Conservation (phyloP, 768 basidiomycete genomes). For the Rhizopogon roseolus region DNA sequence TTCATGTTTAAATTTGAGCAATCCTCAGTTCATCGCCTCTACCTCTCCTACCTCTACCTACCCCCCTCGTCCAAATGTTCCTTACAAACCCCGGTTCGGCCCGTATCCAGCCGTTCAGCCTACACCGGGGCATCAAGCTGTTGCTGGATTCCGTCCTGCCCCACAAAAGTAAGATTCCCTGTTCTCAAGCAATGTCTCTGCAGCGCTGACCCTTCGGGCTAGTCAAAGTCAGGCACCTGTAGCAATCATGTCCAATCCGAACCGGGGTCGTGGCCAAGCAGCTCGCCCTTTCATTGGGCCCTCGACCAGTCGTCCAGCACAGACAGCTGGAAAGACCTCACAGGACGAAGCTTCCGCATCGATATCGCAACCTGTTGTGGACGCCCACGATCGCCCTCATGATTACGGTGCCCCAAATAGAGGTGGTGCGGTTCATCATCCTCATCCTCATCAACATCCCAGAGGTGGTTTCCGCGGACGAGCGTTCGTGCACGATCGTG, state of each 20-base stretch:
- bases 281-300: conserved; percentile 3
- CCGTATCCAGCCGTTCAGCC: conserved; percentile 60
- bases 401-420: conserved; percentile 6
- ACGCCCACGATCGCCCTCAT: background rate
- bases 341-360: background rate
- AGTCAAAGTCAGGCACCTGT: conserved; percentile 32
- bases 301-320: conserved; percentile 6
- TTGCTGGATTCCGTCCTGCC: conserved; percentile 64
- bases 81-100: conserved; percentile 67
- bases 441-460: conserved; percentile 1
- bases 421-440: conserved; percentile 1
- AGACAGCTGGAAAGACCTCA: background rate
- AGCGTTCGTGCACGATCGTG: conserved; percentile 25
- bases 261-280: conserved; percentile 33
- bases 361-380: background rate
- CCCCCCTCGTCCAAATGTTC: conserved; percentile 38
- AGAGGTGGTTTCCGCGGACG: conserved; percentile 29
- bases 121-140: conserved; percentile 46
- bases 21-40: conserved; percentile 79
- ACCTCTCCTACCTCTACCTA: conserved; percentile 57
- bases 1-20: conserved; percentile 83
- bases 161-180: conserved; percentile 25
- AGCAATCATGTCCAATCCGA: conserved; percentile 77
- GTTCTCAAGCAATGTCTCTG: background rate
- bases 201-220: background rate